Conservation (phyloP, 1,284 basidiomycete genomes). For the Cutaneotrichosporon sp. region DNA sequence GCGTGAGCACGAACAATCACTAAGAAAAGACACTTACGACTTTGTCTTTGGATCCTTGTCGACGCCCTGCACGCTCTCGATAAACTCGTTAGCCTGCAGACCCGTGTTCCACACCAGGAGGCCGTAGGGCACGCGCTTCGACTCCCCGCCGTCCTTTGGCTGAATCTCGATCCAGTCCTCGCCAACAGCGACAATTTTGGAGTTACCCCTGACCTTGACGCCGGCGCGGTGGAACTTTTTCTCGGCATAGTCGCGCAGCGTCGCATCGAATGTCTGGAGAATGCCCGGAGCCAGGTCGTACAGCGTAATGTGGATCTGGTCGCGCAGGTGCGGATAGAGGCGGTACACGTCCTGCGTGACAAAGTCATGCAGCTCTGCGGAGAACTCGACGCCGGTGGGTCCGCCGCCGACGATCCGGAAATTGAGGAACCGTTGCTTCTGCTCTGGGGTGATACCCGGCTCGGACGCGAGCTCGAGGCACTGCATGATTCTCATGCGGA, state of each 20-base stretch:
- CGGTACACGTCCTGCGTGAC: conserved; percentile 29
- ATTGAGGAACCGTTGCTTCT: conserved; percentile 63
- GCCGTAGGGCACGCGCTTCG: conserved; percentile 61
- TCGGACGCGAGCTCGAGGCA: conserved; percentile 75
- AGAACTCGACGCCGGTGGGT: conserved; percentile 67
- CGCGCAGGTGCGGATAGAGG: conserved; percentile 61
- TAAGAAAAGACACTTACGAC: conserved; percentile 49
- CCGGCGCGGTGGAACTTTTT: conserved; percentile 70
- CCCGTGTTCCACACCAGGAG: conserved; percentile 83
- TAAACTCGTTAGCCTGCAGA: conserved; percentile 69
- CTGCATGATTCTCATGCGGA: conserved; percentile 68
- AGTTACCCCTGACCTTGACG: conserved; percentile 67
- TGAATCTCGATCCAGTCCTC: conserved; percentile 49
- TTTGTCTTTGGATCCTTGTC: conserved; percentile 60
- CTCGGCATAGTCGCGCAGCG: conserved; percentile 57
- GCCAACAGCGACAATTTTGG: conserved; percentile 73
- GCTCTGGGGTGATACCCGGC: conserved; percentile 60
- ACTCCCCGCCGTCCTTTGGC: conserved; percentile 26
- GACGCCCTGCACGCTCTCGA: conserved; percentile 58
- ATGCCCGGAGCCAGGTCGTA: conserved; percentile 79
- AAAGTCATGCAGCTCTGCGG: conserved; percentile 73
- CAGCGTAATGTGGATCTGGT: conserved; percentile 62
- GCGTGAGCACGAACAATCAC: background rate
- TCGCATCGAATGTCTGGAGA: conserved; percentile 70
- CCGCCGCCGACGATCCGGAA: conserved; percentile 71